Conservation (phyloP, 2,329 filamentous ascomycete species). For the Hymenoscyphus fraxineus region DNA sequence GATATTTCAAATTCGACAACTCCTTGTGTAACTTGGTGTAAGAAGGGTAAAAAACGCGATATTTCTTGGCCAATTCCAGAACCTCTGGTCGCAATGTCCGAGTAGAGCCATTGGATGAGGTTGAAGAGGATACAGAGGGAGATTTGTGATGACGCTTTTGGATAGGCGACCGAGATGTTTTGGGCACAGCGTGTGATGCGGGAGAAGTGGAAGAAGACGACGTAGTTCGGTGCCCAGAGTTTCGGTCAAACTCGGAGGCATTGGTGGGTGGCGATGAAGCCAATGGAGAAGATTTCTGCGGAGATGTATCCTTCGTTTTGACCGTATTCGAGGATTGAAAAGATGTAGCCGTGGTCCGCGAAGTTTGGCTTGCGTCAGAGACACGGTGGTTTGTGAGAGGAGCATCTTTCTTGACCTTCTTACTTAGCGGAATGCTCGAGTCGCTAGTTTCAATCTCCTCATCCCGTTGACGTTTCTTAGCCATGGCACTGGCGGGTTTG, state of each 20-base stretch:
- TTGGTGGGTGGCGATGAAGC: slow-evolving; percentile 65
- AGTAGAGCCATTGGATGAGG: slow-evolving; percentile 24
- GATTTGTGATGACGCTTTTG: slow-evolving; percentile 35
- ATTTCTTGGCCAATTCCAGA: slow-evolving; percentile 50
- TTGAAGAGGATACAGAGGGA: slow-evolving; percentile 29
- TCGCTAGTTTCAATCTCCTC: slow-evolving; percentile 31
- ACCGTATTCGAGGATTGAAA: slow-evolving; percentile 36
- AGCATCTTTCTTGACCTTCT: slow-evolving; percentile 33
- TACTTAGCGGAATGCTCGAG: slow-evolving; percentile 30
- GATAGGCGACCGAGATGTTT: slow-evolving; percentile 29
- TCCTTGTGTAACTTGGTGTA: slow-evolving; percentile 56
- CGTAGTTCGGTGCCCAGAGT: slow-evolving; percentile 29
- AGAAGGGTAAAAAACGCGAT: slow-evolving; percentile 53
- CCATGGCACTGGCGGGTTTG: slow-evolving; percentile 29
- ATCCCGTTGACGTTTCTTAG: slow-evolving; percentile 50
- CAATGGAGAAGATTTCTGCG: slow-evolving; percentile 60
- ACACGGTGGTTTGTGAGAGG: slow-evolving; percentile 18
- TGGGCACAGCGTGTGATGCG: slow-evolving; percentile 16
- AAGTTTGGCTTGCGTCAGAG: slow-evolving; percentile 48
- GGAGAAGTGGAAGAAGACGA: slow-evolving; percentile 31
- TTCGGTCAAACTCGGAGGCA: slow-evolving; percentile 56
- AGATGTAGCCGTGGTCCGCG: slow-evolving; percentile 41
- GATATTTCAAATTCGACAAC: slow-evolving; percentile 43
- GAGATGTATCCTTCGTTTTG: slow-evolving; percentile 50
- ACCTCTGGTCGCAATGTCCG: slow-evolving; percentile 45